These are phyloP conservation scores for Acer saccharum DNA, from an alignment of 345 rosid genomes.

Conservation along the genomic window DNA sequence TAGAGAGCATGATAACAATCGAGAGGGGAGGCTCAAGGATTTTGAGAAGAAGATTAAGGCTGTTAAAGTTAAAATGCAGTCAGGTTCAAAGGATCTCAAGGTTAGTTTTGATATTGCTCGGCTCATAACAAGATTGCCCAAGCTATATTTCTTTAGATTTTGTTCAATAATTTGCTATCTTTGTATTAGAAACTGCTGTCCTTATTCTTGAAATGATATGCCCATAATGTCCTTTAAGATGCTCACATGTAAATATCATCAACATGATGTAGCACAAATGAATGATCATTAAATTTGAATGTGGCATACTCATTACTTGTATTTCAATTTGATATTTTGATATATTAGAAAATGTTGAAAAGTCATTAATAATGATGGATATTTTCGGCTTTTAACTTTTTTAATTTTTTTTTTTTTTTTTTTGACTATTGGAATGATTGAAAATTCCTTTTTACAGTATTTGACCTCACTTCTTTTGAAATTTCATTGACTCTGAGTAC, in stretches of 20 bases:
- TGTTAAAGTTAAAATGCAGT: conserved; percentile 69
- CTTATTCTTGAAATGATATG: not conserved
- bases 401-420: too few species aligned
- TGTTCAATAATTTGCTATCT: conserved; percentile 3
- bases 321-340: not conserved
- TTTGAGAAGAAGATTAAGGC: conserved; percentile 74
- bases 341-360: not conserved
- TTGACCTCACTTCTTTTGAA: too few species aligned
- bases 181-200: not conserved
- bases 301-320: not conserved
- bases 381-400: not conserved
- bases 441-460: not conserved
- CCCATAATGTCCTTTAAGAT: not conserved
- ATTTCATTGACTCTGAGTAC: not conserved
- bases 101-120: conserved; percentile 34
- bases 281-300: not conserved
- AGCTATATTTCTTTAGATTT: not conserved
- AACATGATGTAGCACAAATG: not conserved
- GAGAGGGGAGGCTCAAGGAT: conserved; percentile 80
- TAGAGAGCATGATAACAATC: conserved; percentile 74
- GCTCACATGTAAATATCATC: not conserved
- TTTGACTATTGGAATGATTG: not conserved
- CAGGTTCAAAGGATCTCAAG: conserved; percentile 79
- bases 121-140: conserved; percentile 4
- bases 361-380: not conserved